Percentiles rank a stretch among this genome's conserved stretches.
phyloP scores from a whole-genome alignment of 2,329 filamentous ascomycete species.

The Bertia moriformis region DNA sequence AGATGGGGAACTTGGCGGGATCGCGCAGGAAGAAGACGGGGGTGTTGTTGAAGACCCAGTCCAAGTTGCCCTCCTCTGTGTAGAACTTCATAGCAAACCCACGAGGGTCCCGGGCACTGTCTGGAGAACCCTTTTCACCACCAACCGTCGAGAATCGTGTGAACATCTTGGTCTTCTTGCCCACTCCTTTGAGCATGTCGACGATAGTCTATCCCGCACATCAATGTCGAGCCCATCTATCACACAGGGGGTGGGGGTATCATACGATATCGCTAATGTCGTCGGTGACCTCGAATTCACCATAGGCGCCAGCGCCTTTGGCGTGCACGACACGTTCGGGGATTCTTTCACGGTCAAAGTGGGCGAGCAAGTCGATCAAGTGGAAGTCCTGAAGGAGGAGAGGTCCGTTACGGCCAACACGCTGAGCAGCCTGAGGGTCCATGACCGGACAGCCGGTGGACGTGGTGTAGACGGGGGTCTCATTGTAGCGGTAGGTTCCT shows the following conservation, averaged over 20 bases:
- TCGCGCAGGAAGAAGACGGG: conserved; percentile 28
- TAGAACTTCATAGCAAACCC: background rate
- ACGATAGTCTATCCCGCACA: conserved; percentile 38
- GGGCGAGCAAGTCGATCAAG: conserved; percentile 37
- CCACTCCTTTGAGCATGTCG: conserved; percentile 33
- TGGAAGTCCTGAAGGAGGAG: conserved; percentile 33
- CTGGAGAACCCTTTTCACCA: background rate
- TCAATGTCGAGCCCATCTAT: background rate
- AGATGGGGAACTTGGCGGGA: conserved; percentile 22
- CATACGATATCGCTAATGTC: conserved; percentile 18
- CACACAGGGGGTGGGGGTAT: background rate
- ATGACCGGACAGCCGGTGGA: conserved; percentile 38
- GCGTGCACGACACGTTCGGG: conserved; percentile 39
- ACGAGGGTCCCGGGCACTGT: background rate
- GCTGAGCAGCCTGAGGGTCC: background rate
- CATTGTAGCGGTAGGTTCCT: conserved; percentile 34
- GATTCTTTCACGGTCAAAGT: conserved; percentile 41
- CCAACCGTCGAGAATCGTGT: background rate
- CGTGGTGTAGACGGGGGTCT: conserved; percentile 41
- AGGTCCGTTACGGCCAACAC: conserved; percentile 15
- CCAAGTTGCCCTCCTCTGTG: conserved; percentile 1
- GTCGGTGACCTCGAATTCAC: conserved; percentile 44
- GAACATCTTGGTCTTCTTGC: conserved; percentile 28
- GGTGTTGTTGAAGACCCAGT: conserved; percentile 3
- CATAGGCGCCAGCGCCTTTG: conserved; percentile 30